phyloP scores from a whole-genome alignment of 257 asterid genomes.

The Fraxinus cuspidata region DNA sequence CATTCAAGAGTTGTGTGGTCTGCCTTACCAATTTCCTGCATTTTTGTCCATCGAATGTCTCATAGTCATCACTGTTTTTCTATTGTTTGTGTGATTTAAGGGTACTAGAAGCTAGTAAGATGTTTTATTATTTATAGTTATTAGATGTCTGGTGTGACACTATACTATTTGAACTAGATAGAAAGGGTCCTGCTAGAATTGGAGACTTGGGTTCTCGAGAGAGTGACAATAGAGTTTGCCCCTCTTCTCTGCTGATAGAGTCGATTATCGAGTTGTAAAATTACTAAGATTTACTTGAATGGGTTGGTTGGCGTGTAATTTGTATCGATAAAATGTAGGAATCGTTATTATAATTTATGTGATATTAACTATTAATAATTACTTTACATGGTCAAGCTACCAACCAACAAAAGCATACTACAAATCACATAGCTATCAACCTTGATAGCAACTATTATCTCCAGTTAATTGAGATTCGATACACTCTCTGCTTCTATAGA shows the following conservation, averaged over 20 bases:
- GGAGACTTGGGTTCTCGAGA: not conserved
- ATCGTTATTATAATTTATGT: not conserved
- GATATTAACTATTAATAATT: conserved; percentile 24
- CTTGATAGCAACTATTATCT: not conserved
- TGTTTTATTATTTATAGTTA: too few species aligned
- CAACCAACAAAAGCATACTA: conserved; percentile 20
- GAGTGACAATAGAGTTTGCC: not conserved
- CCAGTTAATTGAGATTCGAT: conserved; percentile 38
- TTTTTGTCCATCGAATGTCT: not conserved
- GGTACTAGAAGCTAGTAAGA: too few species aligned
- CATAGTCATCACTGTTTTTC: not conserved
- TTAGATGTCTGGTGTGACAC: too few species aligned
- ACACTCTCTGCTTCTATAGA: conserved; percentile 28
- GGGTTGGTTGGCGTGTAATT: not conserved
- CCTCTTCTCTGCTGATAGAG: not conserved
- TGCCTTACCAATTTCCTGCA: not conserved
- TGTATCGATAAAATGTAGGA: not conserved
- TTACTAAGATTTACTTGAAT: not conserved
- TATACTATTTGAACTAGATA: too few species aligned
- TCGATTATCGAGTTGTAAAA: not conserved
- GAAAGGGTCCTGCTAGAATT: not conserved
- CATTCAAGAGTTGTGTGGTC: too few species aligned
- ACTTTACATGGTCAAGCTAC: conserved; percentile 24
- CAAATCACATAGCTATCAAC: not conserved
- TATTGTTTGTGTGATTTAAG: not conserved